Evolutionary conservation across 305 asterid species (phyloP).

Genomic region (Fraxinus xanthoxyloides): DNA sequence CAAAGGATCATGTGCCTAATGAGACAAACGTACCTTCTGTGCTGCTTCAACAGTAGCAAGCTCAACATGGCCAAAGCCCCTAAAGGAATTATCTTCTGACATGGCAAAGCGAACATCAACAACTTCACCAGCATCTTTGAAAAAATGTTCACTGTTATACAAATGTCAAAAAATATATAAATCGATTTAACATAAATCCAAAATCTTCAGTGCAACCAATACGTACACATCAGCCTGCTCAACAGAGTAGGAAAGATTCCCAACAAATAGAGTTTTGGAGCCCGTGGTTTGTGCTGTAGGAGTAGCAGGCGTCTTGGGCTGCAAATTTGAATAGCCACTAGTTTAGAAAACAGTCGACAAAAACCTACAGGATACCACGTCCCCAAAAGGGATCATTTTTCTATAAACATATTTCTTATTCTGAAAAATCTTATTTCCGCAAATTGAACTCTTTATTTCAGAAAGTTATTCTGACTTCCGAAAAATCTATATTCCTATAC

Average conservation of each 20-base stretch:
- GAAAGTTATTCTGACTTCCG: neutral
- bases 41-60: conserved; percentile 71
- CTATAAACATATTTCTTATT: neutral
- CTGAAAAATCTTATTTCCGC: neutral
- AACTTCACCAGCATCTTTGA: conserved; percentile 70
- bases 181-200: neutral
- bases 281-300: conserved; percentile 45
- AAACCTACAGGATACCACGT: neutral
- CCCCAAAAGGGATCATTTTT: neutral
- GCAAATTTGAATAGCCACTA: conserved; percentile 18
- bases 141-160: conserved; percentile 55
- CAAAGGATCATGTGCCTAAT: neutral
- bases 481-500: no score
- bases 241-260: conserved; percentile 64
- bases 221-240: conserved; percentile 70
- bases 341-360: neutral
- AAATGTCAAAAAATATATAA: neutral
- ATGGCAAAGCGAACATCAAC: conserved; percentile 61
- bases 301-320: conserved; percentile 53
- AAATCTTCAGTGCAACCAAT: neutral
- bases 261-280: conserved; percentile 67
- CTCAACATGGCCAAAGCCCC: conserved; percentile 86
- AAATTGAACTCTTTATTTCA: neutral
- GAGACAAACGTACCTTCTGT: conserved; percentile 44
- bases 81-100: conserved; percentile 48